Conservation (phyloP, 176 grass and related monocot species). For the Calamus simplicifolius region DNA sequence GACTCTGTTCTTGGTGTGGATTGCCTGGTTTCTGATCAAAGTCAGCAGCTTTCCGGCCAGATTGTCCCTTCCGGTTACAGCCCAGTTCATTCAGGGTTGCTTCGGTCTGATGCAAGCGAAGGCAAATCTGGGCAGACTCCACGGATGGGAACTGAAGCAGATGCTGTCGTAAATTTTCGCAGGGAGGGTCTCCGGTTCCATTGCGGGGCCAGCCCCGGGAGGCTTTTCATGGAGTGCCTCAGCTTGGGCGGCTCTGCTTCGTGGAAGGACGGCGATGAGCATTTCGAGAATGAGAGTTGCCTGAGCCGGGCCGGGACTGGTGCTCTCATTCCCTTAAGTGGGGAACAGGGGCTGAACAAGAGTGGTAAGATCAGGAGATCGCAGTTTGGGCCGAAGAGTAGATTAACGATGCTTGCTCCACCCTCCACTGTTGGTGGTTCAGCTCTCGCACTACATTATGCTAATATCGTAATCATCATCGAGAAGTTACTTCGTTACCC, state of each 20-base stretch:
- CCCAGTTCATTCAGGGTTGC: conserved; percentile 26
- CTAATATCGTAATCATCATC: conserved; percentile 79
- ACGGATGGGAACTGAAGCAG: conserved; percentile 20
- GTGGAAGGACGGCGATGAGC: conserved; percentile 41
- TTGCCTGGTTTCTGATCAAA: conserved; percentile 24
- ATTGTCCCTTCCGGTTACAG: conserved; percentile 7
- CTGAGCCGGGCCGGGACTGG: conserved; percentile 45
- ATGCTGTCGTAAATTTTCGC: background rate
- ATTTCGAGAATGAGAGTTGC: conserved; percentile 52
- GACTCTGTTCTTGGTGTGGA: conserved; percentile 58
- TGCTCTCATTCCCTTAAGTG: conserved; percentile 42
- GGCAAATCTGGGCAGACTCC: conserved; percentile 34
- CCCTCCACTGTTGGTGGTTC: conserved; percentile 73
- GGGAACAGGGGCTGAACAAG: conserved; percentile 27
- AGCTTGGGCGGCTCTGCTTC: conserved; percentile 50
- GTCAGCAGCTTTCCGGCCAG: conserved; percentile 30
- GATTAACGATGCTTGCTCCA: conserved; percentile 51
- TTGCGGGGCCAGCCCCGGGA: conserved; percentile 56
- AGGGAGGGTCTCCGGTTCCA: conserved; percentile 30
- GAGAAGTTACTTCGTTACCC: conserved; percentile 91
- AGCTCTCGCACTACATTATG: conserved; percentile 69
- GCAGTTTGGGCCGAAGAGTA: conserved; percentile 66
- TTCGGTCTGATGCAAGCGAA: conserved; percentile 12
- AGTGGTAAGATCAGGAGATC: conserved; percentile 23
- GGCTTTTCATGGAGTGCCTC: conserved; percentile 82